These are phyloP conservation scores for Trichoderma sp. DNA, from an alignment of 2,329 filamentous ascomycete species.

Conservation along the genomic window DNA sequence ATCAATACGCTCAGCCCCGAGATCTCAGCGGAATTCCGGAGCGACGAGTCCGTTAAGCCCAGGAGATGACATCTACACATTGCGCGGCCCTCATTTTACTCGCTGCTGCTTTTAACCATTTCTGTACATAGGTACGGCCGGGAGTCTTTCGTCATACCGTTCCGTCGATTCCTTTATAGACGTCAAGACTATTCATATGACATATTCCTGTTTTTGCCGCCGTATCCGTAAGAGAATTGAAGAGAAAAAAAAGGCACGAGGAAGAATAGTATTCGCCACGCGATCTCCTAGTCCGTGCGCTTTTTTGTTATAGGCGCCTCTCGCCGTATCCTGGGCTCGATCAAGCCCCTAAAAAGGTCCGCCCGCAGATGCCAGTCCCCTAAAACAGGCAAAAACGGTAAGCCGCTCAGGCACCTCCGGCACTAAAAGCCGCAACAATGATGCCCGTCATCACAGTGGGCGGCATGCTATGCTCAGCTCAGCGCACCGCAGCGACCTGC, in stretches of 20 bases:
- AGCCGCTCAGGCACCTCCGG: constrained; percentile 20
- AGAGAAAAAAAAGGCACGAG: not conserved
- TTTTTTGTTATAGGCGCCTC: not conserved
- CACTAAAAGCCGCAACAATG: not conserved
- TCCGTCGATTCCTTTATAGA: not conserved
- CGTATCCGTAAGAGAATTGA: not conserved
- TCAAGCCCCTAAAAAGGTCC: constrained; percentile 17
- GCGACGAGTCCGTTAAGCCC: constrained; percentile 3
- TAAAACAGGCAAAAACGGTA: constrained; percentile 14
- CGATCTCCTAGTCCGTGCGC: not conserved
- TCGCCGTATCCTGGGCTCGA: not conserved
- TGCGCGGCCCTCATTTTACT: not conserved
- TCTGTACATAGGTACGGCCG: not conserved
- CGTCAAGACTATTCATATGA: not conserved
- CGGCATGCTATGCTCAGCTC: not conserved
- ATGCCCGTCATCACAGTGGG: no score
- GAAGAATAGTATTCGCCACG: not conserved
- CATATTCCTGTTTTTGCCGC: not conserved
- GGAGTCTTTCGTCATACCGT: not conserved
- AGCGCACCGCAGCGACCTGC: not conserved
- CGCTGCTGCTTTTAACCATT: not conserved
- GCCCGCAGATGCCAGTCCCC: constrained; percentile 5
- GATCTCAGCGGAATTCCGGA: constrained; percentile 5
- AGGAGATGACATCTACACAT: not conserved
- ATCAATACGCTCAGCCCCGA: constrained; percentile 1